Evolutionary conservation across 1,284 basidiomycete genomes (phyloP), one percentile per base, ranked within the genome.

Genomic region (Phlebopus sp.): DNA sequence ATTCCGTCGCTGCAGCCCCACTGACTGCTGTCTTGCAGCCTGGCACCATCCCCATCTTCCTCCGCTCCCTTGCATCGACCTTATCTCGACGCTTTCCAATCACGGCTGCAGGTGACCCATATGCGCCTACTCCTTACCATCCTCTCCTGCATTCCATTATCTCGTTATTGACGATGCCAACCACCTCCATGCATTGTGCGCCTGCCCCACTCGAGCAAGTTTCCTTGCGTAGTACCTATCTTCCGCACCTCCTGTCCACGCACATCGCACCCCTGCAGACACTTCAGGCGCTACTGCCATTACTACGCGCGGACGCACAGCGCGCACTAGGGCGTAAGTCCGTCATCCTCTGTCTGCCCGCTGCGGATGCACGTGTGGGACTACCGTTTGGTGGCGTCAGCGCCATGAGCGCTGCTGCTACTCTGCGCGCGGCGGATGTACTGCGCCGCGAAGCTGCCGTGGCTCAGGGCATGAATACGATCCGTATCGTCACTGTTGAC

Each of bases 81-180:
- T 74, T 92, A 8, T 86, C 86, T n/a, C 81, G 88, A 49, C 78
- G 82, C 36, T 92, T 91, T 70, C 90, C 90, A 3, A 76, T 90
- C 54, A 82, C 78, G 34, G 68, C 81, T 13, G 71, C 85, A 0
- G 90, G 90, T 25, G 90, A 92, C 60, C 89, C 90, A 2, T 88
- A 84, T 59, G 79, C 76, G 15, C 71, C 82, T 1, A 77, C 82
- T 17, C 71, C 80, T 9, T 68, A 79, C 3, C 77, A 82, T 53
- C 79, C 84, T 7, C 81, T 84, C 63, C 75, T 90, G 32, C 79
- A 84, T 53, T 85, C 86, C 17, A 70, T 89, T 52, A 73, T 90
- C 51, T 88, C 84, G 18, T 73, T 90, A 19, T 70, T 90, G 42
- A 79, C 83, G 15, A 73, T 90, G 40, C 69, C 78, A 17, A 54